A percentile compares a stretch with the other conserved stretches of the same genome.
These are phyloP conservation scores for Litsea cubeba DNA, from an alignment of 164 flowering plant species.

Conservation along the genomic window DNA sequence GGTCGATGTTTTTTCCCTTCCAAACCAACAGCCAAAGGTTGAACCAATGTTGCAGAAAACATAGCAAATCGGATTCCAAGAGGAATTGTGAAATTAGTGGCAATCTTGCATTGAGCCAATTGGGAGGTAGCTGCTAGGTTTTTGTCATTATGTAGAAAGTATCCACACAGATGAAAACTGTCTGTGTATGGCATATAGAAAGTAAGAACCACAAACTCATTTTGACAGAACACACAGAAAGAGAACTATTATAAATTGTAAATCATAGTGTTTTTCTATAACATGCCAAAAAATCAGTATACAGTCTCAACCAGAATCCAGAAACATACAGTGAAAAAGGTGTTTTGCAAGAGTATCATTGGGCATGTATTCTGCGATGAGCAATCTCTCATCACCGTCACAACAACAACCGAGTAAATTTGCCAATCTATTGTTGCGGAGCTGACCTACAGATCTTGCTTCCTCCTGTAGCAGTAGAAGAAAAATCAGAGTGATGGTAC, in stretches of 20 bases:
- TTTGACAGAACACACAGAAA: too few species aligned
- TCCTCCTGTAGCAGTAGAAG: slow-evolving; percentile 52
- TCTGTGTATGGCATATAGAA: too few species aligned
- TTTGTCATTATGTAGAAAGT: too few species aligned
- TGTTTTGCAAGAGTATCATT: slow-evolving; percentile 90
- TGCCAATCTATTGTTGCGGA: slow-evolving; percentile 69
- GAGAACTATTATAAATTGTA: too few species aligned
- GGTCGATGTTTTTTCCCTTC: background rate
- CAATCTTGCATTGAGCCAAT: too few species aligned
- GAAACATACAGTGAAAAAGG: slow-evolving; percentile 81
- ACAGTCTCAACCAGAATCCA: background rate
- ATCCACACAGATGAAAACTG: too few species aligned
- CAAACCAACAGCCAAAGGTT: background rate
- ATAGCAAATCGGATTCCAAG: background rate
- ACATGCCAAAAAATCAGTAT: background rate
- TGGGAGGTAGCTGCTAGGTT: too few species aligned
- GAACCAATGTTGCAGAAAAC: background rate
- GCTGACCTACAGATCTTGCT: slow-evolving; percentile 87
- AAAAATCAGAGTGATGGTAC: background rate
- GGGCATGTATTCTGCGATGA: slow-evolving; percentile 90
- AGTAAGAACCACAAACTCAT: too few species aligned
- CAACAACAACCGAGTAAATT: slow-evolving; percentile 88
- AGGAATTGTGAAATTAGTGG: background rate
- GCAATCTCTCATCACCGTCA: slow-evolving; percentile 86
- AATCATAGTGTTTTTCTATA: too few species aligned